phyloP scores from a whole-genome alignment of 75 land plant species.

The Cryptomeria japonica region DNA sequence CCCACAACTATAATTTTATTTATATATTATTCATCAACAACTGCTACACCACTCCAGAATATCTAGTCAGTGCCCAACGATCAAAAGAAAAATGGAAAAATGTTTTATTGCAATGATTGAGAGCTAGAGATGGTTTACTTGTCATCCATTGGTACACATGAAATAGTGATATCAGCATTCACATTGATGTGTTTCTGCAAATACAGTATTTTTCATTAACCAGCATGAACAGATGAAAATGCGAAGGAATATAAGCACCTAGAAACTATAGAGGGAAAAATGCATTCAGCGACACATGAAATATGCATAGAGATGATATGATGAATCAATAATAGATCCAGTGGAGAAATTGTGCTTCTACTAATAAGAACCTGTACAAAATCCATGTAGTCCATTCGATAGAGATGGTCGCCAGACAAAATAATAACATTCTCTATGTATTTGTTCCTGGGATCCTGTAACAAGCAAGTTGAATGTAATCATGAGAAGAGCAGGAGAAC shows the following conservation, averaged over 20 bases:
- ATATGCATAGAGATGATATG: not conserved
- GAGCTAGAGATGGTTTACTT: conserved; percentile 38
- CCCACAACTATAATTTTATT: not conserved
- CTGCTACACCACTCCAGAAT: not conserved
- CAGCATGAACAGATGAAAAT: not conserved
- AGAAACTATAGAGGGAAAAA: not conserved
- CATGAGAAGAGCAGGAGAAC: not conserved
- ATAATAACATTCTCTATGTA: conserved; percentile 81
- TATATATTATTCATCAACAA: not conserved
- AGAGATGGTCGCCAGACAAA: conserved; percentile 94
- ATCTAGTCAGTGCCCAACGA: not conserved
- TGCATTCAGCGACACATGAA: not conserved
- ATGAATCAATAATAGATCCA: not conserved
- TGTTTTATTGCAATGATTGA: no score
- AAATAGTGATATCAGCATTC: conserved; percentile 81
- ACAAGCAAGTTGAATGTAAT: conserved; percentile 6
- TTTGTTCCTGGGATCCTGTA: conserved; percentile 88
- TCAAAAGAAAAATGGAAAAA: not conserved
- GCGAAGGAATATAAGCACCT: not conserved
- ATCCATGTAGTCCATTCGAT: conserved; percentile 95
- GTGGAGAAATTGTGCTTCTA: not conserved
- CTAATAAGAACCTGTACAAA: conserved; percentile 71
- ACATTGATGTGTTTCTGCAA: conserved; percentile 79
- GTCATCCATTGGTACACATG: conserved; percentile 78
- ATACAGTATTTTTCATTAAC: not conserved